Percentiles rank a stretch among this genome's conserved stretches.
Evolutionary conservation across 2,329 filamentous ascomycete species (phyloP).

Genomic region (Ilyonectria sp.): DNA sequence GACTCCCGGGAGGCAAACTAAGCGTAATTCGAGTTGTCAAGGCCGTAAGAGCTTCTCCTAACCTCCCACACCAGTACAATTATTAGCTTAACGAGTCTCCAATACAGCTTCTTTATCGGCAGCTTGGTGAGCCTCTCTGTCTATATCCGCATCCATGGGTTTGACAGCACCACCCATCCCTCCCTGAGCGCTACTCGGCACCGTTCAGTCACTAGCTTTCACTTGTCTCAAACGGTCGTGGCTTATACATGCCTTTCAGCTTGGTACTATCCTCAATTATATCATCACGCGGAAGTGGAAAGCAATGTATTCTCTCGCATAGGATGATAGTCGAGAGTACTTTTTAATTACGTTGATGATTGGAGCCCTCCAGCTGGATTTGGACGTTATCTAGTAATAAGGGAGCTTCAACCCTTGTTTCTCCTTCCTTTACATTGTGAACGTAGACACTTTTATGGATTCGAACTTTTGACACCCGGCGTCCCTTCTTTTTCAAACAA

Average conservation of each 20-base stretch:
- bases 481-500: constrained; percentile 10
- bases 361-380: not conserved
- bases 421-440: not conserved
- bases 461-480: not conserved
- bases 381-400: not conserved
- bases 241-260: not conserved
- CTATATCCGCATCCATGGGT: not conserved
- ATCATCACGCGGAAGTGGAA: not conserved
- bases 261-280: not conserved
- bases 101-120: no score
- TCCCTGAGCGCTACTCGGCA: not conserved
- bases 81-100: not conserved
- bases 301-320: not conserved
- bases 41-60: not conserved
- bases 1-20: not conserved
- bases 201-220: not conserved
- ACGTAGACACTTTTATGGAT: no score
- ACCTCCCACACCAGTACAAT: not conserved
- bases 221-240: not conserved
- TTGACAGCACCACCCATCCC: not conserved
- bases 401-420: not conserved
- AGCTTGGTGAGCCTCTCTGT: not conserved
- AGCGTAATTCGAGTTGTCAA: not conserved
- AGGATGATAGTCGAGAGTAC: not conserved
- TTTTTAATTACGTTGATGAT: not conserved